These are phyloP conservation scores for Colletotrichum caudatum DNA, from an alignment of 2,329 filamentous ascomycete species.

Conservation along the genomic window DNA sequence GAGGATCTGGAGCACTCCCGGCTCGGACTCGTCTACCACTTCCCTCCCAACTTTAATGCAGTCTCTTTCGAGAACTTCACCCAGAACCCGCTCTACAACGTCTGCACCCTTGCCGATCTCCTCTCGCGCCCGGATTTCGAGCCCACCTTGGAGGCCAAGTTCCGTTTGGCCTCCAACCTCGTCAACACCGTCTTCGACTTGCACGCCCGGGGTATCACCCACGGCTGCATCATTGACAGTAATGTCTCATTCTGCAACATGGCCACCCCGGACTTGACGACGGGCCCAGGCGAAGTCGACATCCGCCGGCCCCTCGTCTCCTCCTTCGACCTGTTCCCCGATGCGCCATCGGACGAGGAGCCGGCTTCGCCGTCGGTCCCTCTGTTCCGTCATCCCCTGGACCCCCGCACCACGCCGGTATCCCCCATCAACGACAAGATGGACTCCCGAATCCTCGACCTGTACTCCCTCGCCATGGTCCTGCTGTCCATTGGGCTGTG, in stretches of 20 bases:
- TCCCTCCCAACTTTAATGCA: conserved; percentile 74
- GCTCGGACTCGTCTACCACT: conserved; percentile 80
- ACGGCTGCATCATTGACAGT: conserved; percentile 76
- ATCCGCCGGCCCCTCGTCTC: conserved; percentile 77
- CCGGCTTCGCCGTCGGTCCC: conserved; percentile 48
- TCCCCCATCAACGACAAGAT: conserved; percentile 62
- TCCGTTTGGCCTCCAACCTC: conserved; percentile 78
- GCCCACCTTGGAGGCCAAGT: conserved; percentile 80
- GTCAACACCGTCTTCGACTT: conserved; percentile 79
- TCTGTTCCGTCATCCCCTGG: conserved; percentile 76
- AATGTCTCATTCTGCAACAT: conserved; percentile 75
- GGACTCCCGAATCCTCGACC: conserved; percentile 71
- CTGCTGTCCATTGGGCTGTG: conserved; percentile 82
- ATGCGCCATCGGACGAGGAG: conserved; percentile 53
- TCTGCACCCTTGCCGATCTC: conserved; percentile 67
- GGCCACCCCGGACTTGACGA: conserved; percentile 55
- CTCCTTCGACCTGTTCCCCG: conserved; percentile 79
- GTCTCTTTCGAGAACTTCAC: conserved; percentile 65
- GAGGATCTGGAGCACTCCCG: conserved; percentile 78
- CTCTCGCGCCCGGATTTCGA: conserved; percentile 66
- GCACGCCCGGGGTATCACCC: conserved; percentile 75
- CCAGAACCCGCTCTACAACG: conserved; percentile 61
- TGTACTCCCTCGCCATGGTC: conserved; percentile 80
- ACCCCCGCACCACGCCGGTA: conserved; percentile 63
- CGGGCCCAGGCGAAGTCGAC: conserved; percentile 64